phyloP scores from a whole-genome alignment of 2,329 filamentous ascomycete species.

The Lasiodiplodia hormozganensis region DNA sequence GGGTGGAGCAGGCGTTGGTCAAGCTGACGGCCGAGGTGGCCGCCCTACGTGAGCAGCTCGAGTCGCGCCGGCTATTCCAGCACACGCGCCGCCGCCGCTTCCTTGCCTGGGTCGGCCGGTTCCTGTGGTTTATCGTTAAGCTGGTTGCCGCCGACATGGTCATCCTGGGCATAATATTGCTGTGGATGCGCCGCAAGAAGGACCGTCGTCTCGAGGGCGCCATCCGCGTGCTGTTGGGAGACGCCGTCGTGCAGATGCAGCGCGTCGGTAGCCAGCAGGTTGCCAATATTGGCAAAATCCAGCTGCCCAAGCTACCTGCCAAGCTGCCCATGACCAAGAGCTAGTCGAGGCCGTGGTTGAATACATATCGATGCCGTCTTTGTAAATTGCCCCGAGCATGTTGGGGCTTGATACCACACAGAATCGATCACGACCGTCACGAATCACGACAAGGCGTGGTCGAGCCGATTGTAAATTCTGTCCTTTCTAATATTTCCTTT shows the following conservation, averaged over 20 bases:
- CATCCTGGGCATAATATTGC: conserved; percentile 68
- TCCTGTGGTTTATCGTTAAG: conserved; percentile 72
- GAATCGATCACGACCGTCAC: conserved; percentile 21
- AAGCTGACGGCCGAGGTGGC: conserved; percentile 93
- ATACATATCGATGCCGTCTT: neutral
- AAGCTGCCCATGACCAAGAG: conserved; percentile 35
- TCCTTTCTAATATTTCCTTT: neutral
- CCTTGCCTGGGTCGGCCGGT: conserved; percentile 73
- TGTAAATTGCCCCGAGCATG: neutral
- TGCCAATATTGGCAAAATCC: conserved; percentile 35
- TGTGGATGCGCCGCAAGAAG: conserved; percentile 76
- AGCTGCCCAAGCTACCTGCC: conserved; percentile 37
- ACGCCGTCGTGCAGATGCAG: conserved; percentile 49
- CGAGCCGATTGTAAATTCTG: conserved; percentile 15
- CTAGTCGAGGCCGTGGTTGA: neutral
- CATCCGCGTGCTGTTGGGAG: conserved; percentile 68
- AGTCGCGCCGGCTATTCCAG: conserved; percentile 73
- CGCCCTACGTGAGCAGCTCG: conserved; percentile 88
- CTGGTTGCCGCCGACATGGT: conserved; percentile 77
- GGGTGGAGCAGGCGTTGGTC: conserved; percentile 84
- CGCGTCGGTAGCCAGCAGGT: conserved; percentile 40
- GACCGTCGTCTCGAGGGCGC: conserved; percentile 76
- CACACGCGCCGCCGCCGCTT: conserved; percentile 69
- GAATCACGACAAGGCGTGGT: conserved; percentile 9
- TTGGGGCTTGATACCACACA: conserved; percentile 20